Evolutionary conservation across 1,284 basidiomycete genomes (phyloP).

Genomic region (Ustilago vetiveriae): DNA sequence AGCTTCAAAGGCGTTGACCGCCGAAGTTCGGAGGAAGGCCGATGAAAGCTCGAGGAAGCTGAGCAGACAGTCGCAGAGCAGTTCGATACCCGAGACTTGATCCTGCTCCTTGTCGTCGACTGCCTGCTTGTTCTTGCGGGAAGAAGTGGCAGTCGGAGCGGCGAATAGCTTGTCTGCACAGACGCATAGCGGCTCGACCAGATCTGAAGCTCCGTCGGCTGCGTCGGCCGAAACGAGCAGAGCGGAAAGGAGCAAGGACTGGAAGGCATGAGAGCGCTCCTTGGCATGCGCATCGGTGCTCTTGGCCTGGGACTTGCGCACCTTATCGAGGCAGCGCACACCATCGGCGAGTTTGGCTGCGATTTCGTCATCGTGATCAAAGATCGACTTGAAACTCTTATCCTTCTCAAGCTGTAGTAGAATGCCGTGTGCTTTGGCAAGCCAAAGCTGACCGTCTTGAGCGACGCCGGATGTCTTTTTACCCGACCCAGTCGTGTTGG

Average conservation of each 20-base stretch:
- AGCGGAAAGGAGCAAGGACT: conserved; percentile 51
- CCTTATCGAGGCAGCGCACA: conserved; percentile 34
- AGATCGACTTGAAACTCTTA: conserved; percentile 72
- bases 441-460: conserved; percentile 81
- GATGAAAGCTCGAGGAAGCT: conserved; percentile 87
- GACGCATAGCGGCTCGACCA: conserved; percentile 62
- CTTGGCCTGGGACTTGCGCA: conserved; percentile 45
- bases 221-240: conserved; percentile 68
- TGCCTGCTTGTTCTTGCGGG: conserved; percentile 59
- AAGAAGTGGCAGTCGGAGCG: conserved; percentile 4
- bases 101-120: conserved; percentile 67
- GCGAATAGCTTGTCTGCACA: conserved; percentile 56
- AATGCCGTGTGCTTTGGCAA: conserved; percentile 75
- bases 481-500: conserved; percentile 56
- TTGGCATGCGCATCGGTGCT: conserved; percentile 15
- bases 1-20: conserved; percentile 82
- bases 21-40: conserved; percentile 81
- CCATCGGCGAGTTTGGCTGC: conserved; percentile 38
- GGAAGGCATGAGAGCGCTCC: conserved; percentile 49
- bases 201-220: conserved; percentile 67
- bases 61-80: conserved; percentile 86
- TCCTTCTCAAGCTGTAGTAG: conserved; percentile 76
- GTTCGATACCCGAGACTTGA: conserved; percentile 76
- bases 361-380: conserved; percentile 48
- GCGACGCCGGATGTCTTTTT: conserved; percentile 74